Percentiles rank a stretch among this genome's conserved stretches.
phyloP scores from a whole-genome alignment of 352 stramenopile genomes.

The Aphanomyces euteiches region DNA sequence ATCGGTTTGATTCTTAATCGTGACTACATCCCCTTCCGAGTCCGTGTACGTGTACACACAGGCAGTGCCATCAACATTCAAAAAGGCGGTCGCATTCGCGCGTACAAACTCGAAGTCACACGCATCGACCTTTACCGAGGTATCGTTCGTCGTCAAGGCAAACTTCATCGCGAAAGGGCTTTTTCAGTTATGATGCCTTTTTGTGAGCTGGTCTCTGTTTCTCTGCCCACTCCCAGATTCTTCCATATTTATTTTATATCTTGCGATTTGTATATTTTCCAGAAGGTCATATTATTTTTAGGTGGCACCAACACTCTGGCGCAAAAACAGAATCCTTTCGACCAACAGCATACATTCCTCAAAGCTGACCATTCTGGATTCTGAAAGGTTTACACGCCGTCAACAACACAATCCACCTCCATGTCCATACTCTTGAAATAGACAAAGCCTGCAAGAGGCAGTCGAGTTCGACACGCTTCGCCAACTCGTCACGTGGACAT shows the following conservation, averaged over 20 bases:
- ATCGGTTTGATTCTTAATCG: conserved; percentile 51
- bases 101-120: conserved; percentile 31
- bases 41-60: conserved; percentile 52
- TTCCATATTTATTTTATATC: too few relatives aligned
- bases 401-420: neutral
- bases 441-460: too few relatives aligned
- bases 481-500: too few relatives aligned
- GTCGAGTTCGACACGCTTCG: too few relatives aligned
- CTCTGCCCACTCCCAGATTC: too few relatives aligned
- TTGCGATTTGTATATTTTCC: too few relatives aligned
- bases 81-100: conserved; percentile 31
- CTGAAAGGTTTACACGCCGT: neutral
- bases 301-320: too few relatives aligned
- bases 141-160: neutral
- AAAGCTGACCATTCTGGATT: neutral
- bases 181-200: too few relatives aligned
- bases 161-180: neutral
- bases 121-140: conserved; percentile 12
- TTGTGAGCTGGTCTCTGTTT: too few relatives aligned
- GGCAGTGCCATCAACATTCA: conserved; percentile 30
- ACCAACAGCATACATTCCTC: neutral
- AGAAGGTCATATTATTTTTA: too few relatives aligned
- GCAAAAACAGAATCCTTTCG: too few relatives aligned
- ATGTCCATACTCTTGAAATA: neutral
- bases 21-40: conserved; percentile 56